phyloP scores from a whole-genome alignment of 2,329 filamentous ascomycete genomes.

The Fusarium irregulare region DNA sequence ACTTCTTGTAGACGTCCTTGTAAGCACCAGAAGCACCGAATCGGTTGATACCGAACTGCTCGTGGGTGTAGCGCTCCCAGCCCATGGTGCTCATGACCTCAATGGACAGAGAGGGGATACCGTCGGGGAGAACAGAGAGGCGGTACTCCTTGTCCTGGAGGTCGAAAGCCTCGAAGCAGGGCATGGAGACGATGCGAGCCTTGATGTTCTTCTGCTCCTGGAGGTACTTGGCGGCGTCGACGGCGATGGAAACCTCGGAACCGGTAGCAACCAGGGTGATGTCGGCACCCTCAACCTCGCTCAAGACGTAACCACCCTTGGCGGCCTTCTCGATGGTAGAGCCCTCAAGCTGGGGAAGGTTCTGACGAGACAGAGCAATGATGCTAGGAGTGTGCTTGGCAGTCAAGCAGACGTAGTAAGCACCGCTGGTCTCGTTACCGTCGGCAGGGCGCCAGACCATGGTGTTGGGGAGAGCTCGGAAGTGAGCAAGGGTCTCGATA shows the following conservation, averaged over 20 bases:
- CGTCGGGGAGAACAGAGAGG: conserved; percentile 91
- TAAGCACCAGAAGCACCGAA: conserved; percentile 98
- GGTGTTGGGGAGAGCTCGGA: conserved; percentile 98
- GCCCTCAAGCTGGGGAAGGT: conserved; percentile 96
- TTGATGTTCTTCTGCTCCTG: conserved; percentile 88
- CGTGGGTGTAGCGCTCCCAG: conserved; percentile 99
- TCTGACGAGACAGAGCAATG: conserved; percentile 95
- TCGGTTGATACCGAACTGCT: conserved; percentile 99
- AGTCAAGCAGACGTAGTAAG: conserved; percentile 95
- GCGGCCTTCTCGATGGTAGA: conserved; percentile 88
- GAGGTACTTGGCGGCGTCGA: conserved; percentile 92
- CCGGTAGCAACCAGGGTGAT: conserved; percentile 94
- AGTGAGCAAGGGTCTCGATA: conserved; percentile 97
- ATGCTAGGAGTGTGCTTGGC: conserved; percentile 92
- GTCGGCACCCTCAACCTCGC: conserved; percentile 85
- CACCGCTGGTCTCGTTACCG: conserved; percentile 97
- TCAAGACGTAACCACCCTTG: conserved; percentile 95
- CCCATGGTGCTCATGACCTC: conserved; percentile 98
- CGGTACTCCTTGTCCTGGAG: conserved; percentile 93
- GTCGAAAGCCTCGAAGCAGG: conserved; percentile 98
- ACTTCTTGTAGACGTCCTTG: conserved; percentile 99
- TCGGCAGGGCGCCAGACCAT: conserved; percentile 99
- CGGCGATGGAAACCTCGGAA: conserved; percentile 93
- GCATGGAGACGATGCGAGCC: conserved; percentile 93
- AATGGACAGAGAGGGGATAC: conserved; percentile 90